Evolutionary conservation across 768 basidiomycete species (phyloP).

Genomic region (Fomitopsis pulvina): DNA sequence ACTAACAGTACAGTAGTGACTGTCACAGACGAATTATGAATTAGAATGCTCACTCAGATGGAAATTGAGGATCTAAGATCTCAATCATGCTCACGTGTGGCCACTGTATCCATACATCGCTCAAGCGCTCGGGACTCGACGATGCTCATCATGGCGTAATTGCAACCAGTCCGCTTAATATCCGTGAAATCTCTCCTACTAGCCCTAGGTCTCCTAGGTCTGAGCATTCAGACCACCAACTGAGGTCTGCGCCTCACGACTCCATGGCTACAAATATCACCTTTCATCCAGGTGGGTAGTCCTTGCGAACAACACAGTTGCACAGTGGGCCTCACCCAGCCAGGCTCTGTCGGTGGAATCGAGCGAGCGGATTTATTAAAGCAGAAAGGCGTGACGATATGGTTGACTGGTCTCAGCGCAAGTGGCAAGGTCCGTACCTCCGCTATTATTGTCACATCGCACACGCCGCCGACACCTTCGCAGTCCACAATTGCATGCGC

Average conservation of each 20-base stretch:
- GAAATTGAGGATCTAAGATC: background rate
- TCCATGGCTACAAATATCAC: constrained; percentile 42
- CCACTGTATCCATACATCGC: background rate
- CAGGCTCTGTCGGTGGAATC: constrained; percentile 62
- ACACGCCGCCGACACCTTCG: background rate
- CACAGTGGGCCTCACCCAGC: background rate
- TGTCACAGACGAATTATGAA: no score
- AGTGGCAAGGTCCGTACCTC: constrained; percentile 78
- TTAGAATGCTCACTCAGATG: no score
- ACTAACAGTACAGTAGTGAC: no score
- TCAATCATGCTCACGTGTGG: background rate
- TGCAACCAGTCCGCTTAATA: background rate
- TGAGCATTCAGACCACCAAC: no score
- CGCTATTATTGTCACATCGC: background rate
- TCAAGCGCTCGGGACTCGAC: background rate
- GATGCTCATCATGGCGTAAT: constrained; percentile 12
- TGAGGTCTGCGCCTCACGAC: no score
- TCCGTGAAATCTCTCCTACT: background rate
- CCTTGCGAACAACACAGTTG: background rate
- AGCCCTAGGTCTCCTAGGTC: background rate
- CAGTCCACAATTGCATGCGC: constrained; percentile 98
- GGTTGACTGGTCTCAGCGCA: constrained; percentile 94
- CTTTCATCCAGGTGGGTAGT: constrained; percentile 55
- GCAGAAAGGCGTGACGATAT: constrained; percentile 88
- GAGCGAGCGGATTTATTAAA: constrained; percentile 65